phyloP scores from a whole-genome alignment of 768 basidiomycete genomes.

The Trametes meyenii region DNA sequence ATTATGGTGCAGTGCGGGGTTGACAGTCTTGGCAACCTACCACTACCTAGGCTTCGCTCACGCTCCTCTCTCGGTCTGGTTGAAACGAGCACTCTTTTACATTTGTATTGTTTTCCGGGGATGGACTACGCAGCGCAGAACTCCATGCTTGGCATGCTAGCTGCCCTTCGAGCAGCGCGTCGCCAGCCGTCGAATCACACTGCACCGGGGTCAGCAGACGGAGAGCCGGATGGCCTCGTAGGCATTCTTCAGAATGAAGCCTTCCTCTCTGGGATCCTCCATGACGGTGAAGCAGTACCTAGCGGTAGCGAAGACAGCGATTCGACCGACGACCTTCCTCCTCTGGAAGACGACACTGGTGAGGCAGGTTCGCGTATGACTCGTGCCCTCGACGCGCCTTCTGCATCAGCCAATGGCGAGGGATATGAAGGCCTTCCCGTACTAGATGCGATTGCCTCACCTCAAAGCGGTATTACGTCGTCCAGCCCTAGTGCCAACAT shows the following conservation, averaged over 20 bases:
- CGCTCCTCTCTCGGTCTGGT: too few species aligned
- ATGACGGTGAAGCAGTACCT: neutral
- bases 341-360: conserved; percentile 12
- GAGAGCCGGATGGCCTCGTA: neutral
- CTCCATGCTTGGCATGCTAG: conserved; percentile 3
- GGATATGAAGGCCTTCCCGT: conserved; percentile 12
- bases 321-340: conserved; percentile 13
- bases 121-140: neutral
- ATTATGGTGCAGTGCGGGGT: neutral
- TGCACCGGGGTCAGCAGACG: neutral
- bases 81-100: too few species aligned
- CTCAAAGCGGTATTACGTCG: neutral
- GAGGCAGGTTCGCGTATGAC: neutral
- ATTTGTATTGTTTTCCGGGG: neutral
- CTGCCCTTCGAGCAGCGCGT: conserved; percentile 2
- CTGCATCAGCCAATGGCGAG: neutral
- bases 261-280: neutral
- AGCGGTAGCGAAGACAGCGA: neutral
- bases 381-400: neutral
- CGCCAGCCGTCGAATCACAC: neutral
- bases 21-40: too few species aligned
- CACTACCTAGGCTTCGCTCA: neutral
- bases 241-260: conserved; percentile 4
- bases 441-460: conserved; percentile 1
- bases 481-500: neutral